Evolutionary conservation across 2,329 filamentous ascomycete genomes (phyloP).

Genomic region (Fusarium ramigenum): DNA sequence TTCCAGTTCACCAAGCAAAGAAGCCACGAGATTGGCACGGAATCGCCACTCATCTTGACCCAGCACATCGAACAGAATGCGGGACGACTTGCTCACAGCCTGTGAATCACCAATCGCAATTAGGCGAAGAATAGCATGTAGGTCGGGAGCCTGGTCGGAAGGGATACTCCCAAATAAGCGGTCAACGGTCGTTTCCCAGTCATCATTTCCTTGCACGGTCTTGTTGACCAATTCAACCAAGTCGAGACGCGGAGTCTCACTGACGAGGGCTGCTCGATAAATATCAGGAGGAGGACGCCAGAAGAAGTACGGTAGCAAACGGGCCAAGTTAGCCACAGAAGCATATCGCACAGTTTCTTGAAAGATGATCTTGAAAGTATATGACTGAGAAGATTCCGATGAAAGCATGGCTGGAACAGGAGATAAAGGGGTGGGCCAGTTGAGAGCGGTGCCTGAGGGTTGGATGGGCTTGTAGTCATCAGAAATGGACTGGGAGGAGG

Average conservation of each 20-base stretch:
- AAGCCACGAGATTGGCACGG: slow-evolving; percentile 40
- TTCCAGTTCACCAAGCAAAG: slow-evolving; percentile 33
- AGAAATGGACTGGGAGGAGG: neutral
- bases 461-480: slow-evolving; percentile 19
- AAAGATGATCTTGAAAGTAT: slow-evolving; percentile 36
- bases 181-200: slow-evolving; percentile 29
- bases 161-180: slow-evolving; percentile 23
- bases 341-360: slow-evolving; percentile 38
- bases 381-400: slow-evolving; percentile 20
- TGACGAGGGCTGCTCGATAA: slow-evolving; percentile 43
- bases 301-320: slow-evolving; percentile 50
- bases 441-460: slow-evolving; percentile 29
- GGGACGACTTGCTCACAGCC: slow-evolving; percentile 44
- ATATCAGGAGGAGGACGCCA: slow-evolving; percentile 48
- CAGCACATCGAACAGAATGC: slow-evolving; percentile 47
- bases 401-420: slow-evolving; percentile 42
- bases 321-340: slow-evolving; percentile 39
- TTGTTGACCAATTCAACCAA: slow-evolving; percentile 41
- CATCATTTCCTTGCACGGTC: slow-evolving; percentile 24
- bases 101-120: slow-evolving; percentile 45
- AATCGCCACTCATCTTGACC: slow-evolving; percentile 49
- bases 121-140: slow-evolving; percentile 47
- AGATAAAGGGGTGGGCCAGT: slow-evolving; percentile 39
- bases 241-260: slow-evolving; percentile 6
- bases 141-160: slow-evolving; percentile 23